Conservation (phyloP, 257 asterid species). For the Solanum ossicruentum region DNA sequence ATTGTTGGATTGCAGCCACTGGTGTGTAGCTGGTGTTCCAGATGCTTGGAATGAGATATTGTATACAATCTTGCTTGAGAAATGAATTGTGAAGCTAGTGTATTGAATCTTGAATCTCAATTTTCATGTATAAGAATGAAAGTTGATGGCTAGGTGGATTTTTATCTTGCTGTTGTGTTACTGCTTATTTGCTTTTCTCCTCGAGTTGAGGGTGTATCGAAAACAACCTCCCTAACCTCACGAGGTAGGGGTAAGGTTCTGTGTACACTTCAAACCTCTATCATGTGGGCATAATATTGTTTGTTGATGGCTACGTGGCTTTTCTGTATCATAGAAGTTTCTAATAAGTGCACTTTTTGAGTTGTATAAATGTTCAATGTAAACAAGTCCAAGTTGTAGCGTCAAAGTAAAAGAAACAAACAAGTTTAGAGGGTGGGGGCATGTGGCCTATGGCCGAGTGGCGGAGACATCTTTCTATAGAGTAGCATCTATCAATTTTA, state of each 20-base stretch:
- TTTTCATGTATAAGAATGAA: background rate
- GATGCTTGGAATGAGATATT: constrained; percentile 46
- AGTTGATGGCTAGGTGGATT: background rate
- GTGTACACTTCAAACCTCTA: background rate
- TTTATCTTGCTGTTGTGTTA: background rate
- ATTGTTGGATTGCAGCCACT: constrained; percentile 25
- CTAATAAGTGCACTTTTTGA: background rate
- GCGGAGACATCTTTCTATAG: too few species aligned
- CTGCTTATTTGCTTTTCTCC: background rate
- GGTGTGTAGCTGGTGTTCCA: background rate
- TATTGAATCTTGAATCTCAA: background rate
- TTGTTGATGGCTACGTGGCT: background rate
- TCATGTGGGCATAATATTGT: background rate
- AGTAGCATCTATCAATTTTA: too few species aligned
- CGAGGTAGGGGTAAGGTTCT: background rate
- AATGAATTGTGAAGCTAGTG: background rate
- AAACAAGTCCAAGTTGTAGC: background rate
- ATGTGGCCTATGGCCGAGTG: too few species aligned
- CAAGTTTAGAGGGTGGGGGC: too few species aligned
- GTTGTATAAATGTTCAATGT: background rate
- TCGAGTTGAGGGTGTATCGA: background rate
- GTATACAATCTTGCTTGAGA: constrained; percentile 17
- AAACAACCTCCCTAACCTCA: background rate
- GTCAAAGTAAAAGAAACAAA: background rate
- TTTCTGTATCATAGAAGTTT: background rate